These are phyloP conservation scores for Chrysoporthe deuterocubensis DNA, from an alignment of 2,329 filamentous ascomycete species.

Conservation along the genomic window DNA sequence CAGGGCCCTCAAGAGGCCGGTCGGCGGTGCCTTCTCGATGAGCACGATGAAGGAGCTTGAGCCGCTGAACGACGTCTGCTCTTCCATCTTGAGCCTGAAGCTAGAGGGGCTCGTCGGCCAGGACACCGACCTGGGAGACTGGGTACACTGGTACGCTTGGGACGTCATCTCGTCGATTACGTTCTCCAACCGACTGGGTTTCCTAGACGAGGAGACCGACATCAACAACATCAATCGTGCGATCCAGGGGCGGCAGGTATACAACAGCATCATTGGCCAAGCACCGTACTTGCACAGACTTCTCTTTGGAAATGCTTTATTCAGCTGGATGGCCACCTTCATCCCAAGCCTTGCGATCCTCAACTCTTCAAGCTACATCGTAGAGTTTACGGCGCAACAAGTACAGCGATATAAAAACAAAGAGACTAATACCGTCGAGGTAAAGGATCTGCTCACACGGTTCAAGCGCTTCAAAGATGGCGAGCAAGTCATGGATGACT, in stretches of 20 bases:
- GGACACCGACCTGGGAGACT: constrained; percentile 10
- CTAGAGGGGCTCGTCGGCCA: constrained; percentile 12
- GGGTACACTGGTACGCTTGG: constrained; percentile 22
- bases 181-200: constrained; percentile 28
- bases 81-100: constrained; percentile 8
- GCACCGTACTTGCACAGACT: constrained; percentile 13
- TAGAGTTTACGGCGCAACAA: constrained; percentile 6
- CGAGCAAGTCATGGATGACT: constrained; percentile 16
- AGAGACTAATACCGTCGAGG: not conserved
- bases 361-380: constrained; percentile 14
- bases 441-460: constrained; percentile 3
- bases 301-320: not conserved
- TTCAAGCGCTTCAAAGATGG: constrained; percentile 18
- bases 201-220: constrained; percentile 27
- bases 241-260: constrained; percentile 1
- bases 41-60: constrained; percentile 20
- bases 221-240: constrained; percentile 24
- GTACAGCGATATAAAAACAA: constrained; percentile 8
- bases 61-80: constrained; percentile 19
- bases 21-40: constrained; percentile 17
- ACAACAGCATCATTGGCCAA: constrained; percentile 13
- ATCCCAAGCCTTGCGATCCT: not conserved
- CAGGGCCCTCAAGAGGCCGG: constrained; percentile 7
- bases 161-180: constrained; percentile 23
- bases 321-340: not conserved